Conservation (phyloP, 2,329 filamentous ascomycete genomes). For the Orbilia oligospora region DNA sequence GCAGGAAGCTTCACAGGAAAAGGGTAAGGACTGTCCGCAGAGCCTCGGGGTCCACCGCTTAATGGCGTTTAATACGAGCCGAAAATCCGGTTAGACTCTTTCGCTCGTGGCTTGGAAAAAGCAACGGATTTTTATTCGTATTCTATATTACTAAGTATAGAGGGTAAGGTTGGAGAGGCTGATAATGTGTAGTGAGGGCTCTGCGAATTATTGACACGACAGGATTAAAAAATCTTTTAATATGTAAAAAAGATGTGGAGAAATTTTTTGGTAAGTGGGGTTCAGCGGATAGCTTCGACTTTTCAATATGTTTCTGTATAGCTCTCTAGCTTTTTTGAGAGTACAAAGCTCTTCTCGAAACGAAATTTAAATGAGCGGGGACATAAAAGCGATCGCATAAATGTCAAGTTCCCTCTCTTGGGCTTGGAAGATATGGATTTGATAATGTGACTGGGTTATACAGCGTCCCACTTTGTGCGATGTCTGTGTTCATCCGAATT, state of each 20-base stretch:
- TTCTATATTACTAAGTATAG: conserved; percentile 21
- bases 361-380: conserved; percentile 32
- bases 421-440: conserved; percentile 29
- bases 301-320: neutral
- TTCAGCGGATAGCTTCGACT: conserved; percentile 3
- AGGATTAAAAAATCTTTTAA: neutral
- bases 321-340: conserved; percentile 12
- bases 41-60: conserved; percentile 28
- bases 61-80: conserved; percentile 33
- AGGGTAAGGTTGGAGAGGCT: conserved; percentile 13
- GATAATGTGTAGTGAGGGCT: neutral
- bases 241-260: conserved; percentile 3
- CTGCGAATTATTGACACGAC: conserved; percentile 10
- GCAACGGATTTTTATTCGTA: neutral
- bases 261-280: neutral
- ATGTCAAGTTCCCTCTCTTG: conserved; percentile 17
- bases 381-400: conserved; percentile 19
- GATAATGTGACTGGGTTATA: conserved; percentile 11
- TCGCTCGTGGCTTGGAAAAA: conserved; percentile 21
- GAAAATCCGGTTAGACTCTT: conserved; percentile 15
- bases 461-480: conserved; percentile 4
- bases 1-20: conserved; percentile 2
- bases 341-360: conserved; percentile 41
- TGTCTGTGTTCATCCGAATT: conserved; percentile 26
- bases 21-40: conserved; percentile 17